Conservation (phyloP, 2,329 filamentous ascomycete species). For the Domatiomyces globalis region DNA sequence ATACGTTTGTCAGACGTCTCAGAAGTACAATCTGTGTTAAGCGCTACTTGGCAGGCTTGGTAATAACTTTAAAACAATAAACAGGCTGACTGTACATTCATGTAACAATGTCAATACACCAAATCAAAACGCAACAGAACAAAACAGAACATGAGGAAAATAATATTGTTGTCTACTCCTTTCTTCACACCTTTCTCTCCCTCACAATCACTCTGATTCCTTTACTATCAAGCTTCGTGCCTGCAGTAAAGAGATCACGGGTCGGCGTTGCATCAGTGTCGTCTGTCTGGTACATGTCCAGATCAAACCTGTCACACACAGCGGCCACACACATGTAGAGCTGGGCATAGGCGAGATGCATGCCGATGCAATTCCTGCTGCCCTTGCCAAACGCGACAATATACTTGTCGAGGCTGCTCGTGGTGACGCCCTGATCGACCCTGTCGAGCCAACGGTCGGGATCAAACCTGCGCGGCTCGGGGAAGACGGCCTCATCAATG, state of each 20-base stretch:
- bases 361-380: constrained; percentile 23
- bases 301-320: constrained; percentile 13
- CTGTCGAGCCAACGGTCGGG: constrained; percentile 22
- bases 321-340: constrained; percentile 19
- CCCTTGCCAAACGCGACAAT: constrained; percentile 28
- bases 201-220: constrained; percentile 17
- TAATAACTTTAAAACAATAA: too few species aligned
- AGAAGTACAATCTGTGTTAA: too few species aligned
- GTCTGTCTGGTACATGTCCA: constrained; percentile 16
- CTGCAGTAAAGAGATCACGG: constrained; percentile 14
- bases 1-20: too few species aligned
- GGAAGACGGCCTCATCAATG: constrained; percentile 23
- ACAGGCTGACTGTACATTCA: too few species aligned
- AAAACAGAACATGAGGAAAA: too few species aligned
- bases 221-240: constrained; percentile 17
- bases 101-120: too few species aligned
- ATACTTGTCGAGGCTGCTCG: constrained; percentile 19
- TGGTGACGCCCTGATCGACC: constrained; percentile 3
- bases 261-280: constrained; percentile 11
- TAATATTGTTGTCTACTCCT: too few species aligned
- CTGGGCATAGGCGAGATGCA: constrained; percentile 21
- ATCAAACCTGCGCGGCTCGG: constrained; percentile 18
- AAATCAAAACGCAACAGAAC: too few species aligned
- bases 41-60: too few species aligned
- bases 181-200: neutral